Percentiles rank a stretch among this genome's conserved stretches.
Evolutionary conservation across 495 filamentous ascomycete species (phyloP).

Genomic region (Umbilicaria muhlenbergii): DNA sequence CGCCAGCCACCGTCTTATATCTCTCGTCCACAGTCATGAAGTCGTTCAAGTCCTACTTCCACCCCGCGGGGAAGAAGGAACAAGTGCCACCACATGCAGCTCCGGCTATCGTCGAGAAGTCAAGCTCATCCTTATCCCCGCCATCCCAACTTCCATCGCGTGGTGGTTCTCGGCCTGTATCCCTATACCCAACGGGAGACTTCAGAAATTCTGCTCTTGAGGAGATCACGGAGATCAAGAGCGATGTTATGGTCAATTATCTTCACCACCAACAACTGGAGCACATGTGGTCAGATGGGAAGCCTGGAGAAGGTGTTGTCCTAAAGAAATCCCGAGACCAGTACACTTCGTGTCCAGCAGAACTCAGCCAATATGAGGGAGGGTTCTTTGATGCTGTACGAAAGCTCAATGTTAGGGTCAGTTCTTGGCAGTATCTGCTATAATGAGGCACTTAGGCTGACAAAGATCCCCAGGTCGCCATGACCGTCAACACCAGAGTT

Average conservation of each 20-base stretch:
- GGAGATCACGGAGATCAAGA: constrained; percentile 34
- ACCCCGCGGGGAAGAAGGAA: constrained; percentile 1
- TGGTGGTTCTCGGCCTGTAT: not conserved
- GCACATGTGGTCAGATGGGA: constrained; percentile 37
- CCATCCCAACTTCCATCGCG: not conserved
- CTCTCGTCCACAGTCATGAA: constrained; percentile 2
- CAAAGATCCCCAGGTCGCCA: constrained; percentile 25
- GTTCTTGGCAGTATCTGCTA: constrained; percentile 5
- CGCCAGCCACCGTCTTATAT: no score
- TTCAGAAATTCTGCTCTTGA: constrained; percentile 24
- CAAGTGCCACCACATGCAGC: not conserved
- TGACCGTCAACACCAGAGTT: constrained; percentile 42
- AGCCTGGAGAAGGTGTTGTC: constrained; percentile 42
- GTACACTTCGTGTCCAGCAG: constrained; percentile 40
- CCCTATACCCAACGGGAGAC: constrained; percentile 24
- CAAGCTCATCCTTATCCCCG: constrained; percentile 1
- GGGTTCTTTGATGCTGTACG: constrained; percentile 34
- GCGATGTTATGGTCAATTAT: constrained; percentile 44
- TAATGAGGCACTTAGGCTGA: constrained; percentile 1
- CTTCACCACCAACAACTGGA: constrained; percentile 44
- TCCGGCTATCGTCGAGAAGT: not conserved
- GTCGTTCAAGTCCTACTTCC: constrained; percentile 10
- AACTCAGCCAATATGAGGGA: constrained; percentile 28
- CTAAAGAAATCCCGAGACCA: constrained; percentile 37
- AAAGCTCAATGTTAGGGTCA: constrained; percentile 39